Evolutionary conservation across 148 eudicot genomes (phyloP), one percentile per base, ranked within the genome.

Genomic region (Talinum fruticosum): DNA sequence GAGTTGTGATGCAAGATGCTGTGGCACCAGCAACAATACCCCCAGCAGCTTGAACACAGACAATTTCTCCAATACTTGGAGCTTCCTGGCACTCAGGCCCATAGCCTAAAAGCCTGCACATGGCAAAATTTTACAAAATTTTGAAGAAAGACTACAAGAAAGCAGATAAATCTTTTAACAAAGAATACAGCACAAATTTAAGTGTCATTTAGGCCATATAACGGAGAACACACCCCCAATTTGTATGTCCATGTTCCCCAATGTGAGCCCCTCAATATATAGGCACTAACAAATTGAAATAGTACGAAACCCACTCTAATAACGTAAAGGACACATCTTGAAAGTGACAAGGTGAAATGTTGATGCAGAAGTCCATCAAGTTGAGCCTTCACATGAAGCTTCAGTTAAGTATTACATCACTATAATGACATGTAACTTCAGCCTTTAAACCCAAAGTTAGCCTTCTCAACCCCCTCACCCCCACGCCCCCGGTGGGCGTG

Each of bases 1-100:
- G 99, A 64, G 98, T 96, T 71, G 99, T 93, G 79, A 96, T 87
- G 85, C 86, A 93, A 76, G 99, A 90, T 77, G 98, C 95, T 21
- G 91, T 84, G 61, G 97, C 97, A 82, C 97, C 99, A 67, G 99
- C 99, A 76, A 84, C 74, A 72, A 96, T 84, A 76, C 99, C 99
- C 73, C 99, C 99, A 37, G 93, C 92, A 82, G 91, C 98, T 87
- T 96, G 99, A 81, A 93, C 93, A 76, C 83, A 70, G 70, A 89
- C 86, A 77, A 93, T 85, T 66, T 82, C 80, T 81, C 90, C 77
- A 61, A 76, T 64, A 76, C 87, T 88, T 74, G 99, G 97, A 81
- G 82, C 38, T 69, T 76, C 87, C 41, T 86, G 86, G 37, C 49
- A 62, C 47, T 84, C 91, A 83, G 75, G 72, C 49, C 87, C 92